Evolutionary conservation across 352 stramenopile species (phyloP).

Genomic region (Globisporangium yorkense): DNA sequence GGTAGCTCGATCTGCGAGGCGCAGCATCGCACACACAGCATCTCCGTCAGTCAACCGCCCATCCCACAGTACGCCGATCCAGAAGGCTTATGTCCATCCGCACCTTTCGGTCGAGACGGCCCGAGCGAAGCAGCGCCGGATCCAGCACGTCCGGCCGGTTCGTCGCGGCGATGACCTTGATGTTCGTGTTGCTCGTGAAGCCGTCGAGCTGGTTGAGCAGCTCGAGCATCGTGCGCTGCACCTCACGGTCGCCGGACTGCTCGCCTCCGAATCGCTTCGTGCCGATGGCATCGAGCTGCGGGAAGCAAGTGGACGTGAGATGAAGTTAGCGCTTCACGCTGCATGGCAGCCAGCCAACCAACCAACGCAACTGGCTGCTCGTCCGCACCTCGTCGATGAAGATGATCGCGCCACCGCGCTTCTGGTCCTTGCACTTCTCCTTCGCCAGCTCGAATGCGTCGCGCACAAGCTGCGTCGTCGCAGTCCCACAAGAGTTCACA

Average conservation of each 20-base stretch:
- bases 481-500: neutral
- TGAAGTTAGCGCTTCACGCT: too few species aligned
- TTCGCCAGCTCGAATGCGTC: slow-evolving; percentile 97
- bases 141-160: slow-evolving; percentile 97
- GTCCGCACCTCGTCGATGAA: slow-evolving; percentile 96
- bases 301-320: too few species aligned
- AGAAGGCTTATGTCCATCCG: neutral
- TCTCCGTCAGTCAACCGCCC: neutral
- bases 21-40: neutral
- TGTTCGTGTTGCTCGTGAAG: slow-evolving; percentile 98
- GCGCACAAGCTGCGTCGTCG: slow-evolving; percentile 85
- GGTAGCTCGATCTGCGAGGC: slow-evolving; percentile 93
- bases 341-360: too few species aligned
- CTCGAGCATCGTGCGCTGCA: slow-evolving; percentile 99
- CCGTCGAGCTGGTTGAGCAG: slow-evolving; percentile 98
- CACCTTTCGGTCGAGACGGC: slow-evolving; percentile 91
- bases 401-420: slow-evolving; percentile 93
- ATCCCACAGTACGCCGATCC: neutral
- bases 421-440: slow-evolving; percentile 90
- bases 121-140: slow-evolving; percentile 93
- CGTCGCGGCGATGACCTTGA: slow-evolving; percentile 98
- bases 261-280: slow-evolving; percentile 98
- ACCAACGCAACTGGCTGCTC: neutral
- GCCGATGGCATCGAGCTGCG: slow-evolving; percentile 95
- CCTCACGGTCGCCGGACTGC: slow-evolving; percentile 94